Conservation (phyloP, 148 eudicot species). For the Nyssa sinensis region DNA sequence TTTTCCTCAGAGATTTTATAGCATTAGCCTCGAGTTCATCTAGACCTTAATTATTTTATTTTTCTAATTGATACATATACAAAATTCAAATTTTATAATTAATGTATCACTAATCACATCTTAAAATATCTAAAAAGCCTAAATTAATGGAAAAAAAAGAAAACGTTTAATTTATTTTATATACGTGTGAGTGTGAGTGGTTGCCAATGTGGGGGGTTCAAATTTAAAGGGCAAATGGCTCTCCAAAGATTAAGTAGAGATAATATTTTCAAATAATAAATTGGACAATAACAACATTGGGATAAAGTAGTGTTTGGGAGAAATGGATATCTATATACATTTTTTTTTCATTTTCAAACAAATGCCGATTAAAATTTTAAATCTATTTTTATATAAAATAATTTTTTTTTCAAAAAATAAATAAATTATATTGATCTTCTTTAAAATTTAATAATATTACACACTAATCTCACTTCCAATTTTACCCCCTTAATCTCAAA, state of each 20-base stretch:
- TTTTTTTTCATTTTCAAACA: too few species aligned
- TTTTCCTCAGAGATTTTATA: too few species aligned
- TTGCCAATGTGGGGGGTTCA: constrained; percentile 12
- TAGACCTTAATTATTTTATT: too few species aligned
- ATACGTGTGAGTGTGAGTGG: not conserved
- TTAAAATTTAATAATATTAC: too few species aligned
- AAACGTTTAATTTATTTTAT: not conserved
- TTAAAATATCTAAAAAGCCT: not conserved
- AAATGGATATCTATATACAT: too few species aligned
- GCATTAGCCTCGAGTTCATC: too few species aligned
- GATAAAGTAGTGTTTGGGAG: not conserved
- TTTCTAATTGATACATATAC: not conserved
- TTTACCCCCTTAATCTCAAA: too few species aligned
- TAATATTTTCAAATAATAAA: not conserved
- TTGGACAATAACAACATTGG: not conserved
- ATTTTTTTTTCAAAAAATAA: too few species aligned
- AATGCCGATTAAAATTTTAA: too few species aligned
- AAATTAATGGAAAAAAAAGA: not conserved
- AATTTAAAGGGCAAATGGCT: not conserved
- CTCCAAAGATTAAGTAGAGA: not conserved
- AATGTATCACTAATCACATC: not conserved
- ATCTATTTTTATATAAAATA: too few species aligned
- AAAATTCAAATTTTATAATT: not conserved
- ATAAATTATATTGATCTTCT: too few species aligned
- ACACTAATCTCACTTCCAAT: too few species aligned